A percentile compares a stretch with the other conserved stretches of the same genome.
Evolutionary conservation across 495 filamentous ascomycete species (phyloP).

Genomic region (Talaromyces liani): DNA sequence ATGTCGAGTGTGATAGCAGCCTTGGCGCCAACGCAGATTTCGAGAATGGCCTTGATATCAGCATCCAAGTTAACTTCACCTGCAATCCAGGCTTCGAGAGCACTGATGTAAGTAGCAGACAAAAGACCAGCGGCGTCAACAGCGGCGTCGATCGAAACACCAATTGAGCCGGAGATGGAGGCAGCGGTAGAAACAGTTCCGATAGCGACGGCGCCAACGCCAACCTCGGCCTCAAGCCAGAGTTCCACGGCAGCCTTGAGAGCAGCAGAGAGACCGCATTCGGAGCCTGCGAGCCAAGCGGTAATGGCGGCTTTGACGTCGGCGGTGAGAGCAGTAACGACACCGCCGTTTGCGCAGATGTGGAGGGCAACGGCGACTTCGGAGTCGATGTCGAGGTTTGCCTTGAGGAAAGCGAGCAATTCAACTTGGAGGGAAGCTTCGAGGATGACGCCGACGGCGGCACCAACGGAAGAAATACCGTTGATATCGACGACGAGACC

Average conservation of each 20-base stretch:
- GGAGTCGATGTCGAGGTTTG: conserved; percentile 16
- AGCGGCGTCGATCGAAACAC: conserved; percentile 25
- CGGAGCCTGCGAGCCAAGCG: conserved; percentile 22
- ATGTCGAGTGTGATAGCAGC: conserved; percentile 22
- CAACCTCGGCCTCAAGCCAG: conserved; percentile 28
- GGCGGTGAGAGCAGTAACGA: conserved; percentile 23
- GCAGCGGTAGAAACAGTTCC: conserved; percentile 23
- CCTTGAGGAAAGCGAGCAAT: conserved; percentile 23
- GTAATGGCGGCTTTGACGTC: conserved; percentile 29
- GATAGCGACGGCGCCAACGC: conserved; percentile 22
- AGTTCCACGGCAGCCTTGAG: conserved; percentile 27
- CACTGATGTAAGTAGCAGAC: conserved; percentile 26
- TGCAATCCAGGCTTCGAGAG: conserved; percentile 25
- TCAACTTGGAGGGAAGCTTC: conserved; percentile 23
- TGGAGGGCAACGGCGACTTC: conserved; percentile 28
- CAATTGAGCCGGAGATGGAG: conserved; percentile 27
- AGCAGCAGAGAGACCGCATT: conserved; percentile 23
- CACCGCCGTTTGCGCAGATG: conserved; percentile 32
- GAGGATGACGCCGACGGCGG: conserved; percentile 26
- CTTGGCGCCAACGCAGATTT: conserved; percentile 25
- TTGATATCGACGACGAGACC: conserved; percentile 32
- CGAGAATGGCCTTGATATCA: conserved; percentile 22
- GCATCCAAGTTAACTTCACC: conserved; percentile 18
- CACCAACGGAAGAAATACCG: conserved; percentile 27
- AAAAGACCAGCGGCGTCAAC: conserved; percentile 27